Conservation (phyloP, 2,329 filamentous ascomycete species). For the Trichoderma atroviride region DNA sequence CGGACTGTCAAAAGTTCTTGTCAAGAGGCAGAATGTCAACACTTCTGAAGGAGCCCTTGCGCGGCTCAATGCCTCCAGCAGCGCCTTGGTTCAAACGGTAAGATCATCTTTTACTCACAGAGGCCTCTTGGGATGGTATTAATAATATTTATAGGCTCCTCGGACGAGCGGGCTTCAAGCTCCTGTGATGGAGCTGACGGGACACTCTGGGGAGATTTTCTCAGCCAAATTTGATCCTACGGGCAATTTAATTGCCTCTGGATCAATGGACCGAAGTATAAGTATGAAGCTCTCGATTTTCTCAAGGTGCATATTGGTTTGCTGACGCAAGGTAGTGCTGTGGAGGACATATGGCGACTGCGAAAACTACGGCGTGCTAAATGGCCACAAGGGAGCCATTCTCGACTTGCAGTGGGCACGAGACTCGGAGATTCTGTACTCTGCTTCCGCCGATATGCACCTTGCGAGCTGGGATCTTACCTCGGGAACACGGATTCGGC, state of each 20-base stretch:
- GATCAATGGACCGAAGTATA: conserved; percentile 91
- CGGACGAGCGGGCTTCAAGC: conserved; percentile 83
- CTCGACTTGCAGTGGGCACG: conserved; percentile 96
- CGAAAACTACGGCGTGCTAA: conserved; percentile 89
- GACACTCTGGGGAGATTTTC: conserved; percentile 85
- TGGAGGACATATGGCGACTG: conserved; percentile 93
- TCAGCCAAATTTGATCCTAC: conserved; percentile 86
- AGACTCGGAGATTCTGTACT: conserved; percentile 87
- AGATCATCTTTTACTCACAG: conserved; percentile 27
- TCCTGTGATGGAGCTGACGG: conserved; percentile 90
- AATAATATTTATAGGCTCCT: conserved; percentile 58
- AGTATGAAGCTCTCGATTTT: conserved; percentile 53
- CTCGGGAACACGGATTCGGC: conserved; percentile 86
- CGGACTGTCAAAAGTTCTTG: conserved; percentile 74
- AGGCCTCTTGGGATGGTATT: background rate
- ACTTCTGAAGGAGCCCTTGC: conserved; percentile 52
- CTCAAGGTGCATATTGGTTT: background rate
- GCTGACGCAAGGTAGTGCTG: conserved; percentile 62
- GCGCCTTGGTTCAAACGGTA: conserved; percentile 56
- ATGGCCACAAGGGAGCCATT: conserved; percentile 86
- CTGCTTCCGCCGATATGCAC: conserved; percentile 90
- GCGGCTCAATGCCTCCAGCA: conserved; percentile 53
- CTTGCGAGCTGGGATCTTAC: conserved; percentile 94
- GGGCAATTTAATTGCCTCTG: conserved; percentile 87
- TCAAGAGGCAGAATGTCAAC: conserved; percentile 82